Percentiles rank a stretch among this genome's conserved stretches.
Evolutionary conservation across 192 early-diverging fungal species (phyloP).

Genomic region (Coemansia sp.): DNA sequence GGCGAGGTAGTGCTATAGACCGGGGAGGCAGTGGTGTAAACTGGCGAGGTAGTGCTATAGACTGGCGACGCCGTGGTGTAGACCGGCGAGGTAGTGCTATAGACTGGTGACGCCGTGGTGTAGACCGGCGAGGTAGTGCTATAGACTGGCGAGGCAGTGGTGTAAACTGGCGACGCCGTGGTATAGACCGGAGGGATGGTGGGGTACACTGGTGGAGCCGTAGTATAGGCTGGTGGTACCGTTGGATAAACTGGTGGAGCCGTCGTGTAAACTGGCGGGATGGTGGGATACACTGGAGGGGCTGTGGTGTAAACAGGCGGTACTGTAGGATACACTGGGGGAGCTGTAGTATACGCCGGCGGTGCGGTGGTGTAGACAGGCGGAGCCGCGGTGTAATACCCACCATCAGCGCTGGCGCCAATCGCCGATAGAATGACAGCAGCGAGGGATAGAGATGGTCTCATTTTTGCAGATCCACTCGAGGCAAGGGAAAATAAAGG

Average conservation of each 20-base stretch:
- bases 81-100: not conserved
- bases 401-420: constrained; percentile 4
- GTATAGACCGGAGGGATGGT: not conserved
- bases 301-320: not conserved
- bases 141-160: not conserved
- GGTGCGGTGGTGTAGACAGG: not conserved
- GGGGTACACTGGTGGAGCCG: not conserved
- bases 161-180: not conserved
- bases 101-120: not conserved
- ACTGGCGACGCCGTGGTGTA: not conserved
- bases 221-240: not conserved
- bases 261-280: not conserved
- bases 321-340: not conserved
- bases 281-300: not conserved
- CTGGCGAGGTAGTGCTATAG: not conserved
- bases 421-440: constrained; percentile 7
- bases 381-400: constrained; percentile 2
- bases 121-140: not conserved
- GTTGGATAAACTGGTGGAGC: not conserved
- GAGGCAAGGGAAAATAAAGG: not conserved
- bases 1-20: not conserved
- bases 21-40: not conserved
- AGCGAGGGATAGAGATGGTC: constrained; percentile 11
- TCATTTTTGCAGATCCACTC: constrained; percentile 18
- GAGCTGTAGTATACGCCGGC: not conserved